phyloP scores from a whole-genome alignment of 2,329 filamentous ascomycete genomes.

The Madurella fahalii region DNA sequence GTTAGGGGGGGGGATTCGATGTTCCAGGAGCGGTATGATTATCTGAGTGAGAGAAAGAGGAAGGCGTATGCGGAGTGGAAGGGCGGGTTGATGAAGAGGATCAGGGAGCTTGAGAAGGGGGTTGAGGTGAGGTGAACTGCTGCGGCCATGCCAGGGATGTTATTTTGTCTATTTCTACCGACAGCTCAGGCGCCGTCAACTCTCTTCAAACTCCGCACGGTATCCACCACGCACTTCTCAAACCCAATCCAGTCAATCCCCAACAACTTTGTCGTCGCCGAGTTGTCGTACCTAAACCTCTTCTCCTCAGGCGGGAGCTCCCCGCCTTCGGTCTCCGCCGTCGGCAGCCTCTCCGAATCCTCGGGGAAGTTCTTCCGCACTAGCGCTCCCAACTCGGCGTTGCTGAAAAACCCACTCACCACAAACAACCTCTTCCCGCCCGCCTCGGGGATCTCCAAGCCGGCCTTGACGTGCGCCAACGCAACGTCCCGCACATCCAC shows the following conservation, averaged over 20 bases:
- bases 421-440: conserved; percentile 50
- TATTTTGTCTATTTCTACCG: not conserved
- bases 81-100: conserved; percentile 51
- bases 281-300: conserved; percentile 55
- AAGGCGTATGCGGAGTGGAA: conserved; percentile 64
- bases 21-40: conserved; percentile 72
- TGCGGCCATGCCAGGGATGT: conserved; percentile 2
- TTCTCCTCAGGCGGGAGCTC: conserved; percentile 36
- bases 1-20: conserved; percentile 59
- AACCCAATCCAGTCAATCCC: conserved; percentile 59
- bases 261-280: conserved; percentile 53
- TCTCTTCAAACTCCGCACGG: conserved; percentile 59
- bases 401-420: conserved; percentile 44
- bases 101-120: conserved; percentile 32
- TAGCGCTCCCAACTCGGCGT: conserved; percentile 41
- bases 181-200: conserved; percentile 28
- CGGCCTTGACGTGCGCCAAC: conserved; percentile 47
- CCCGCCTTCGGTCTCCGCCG: conserved; percentile 42
- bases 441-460: conserved; percentile 43
- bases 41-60: conserved; percentile 59
- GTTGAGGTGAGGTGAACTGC: not conserved
- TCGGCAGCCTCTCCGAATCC: conserved; percentile 44
- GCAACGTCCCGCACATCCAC: conserved; percentile 56
- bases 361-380: conserved; percentile 49
- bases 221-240: conserved; percentile 60